These are phyloP conservation scores for Calonectria pseudoturangicola DNA, from an alignment of 2,329 filamentous ascomycete species.

Conservation along the genomic window DNA sequence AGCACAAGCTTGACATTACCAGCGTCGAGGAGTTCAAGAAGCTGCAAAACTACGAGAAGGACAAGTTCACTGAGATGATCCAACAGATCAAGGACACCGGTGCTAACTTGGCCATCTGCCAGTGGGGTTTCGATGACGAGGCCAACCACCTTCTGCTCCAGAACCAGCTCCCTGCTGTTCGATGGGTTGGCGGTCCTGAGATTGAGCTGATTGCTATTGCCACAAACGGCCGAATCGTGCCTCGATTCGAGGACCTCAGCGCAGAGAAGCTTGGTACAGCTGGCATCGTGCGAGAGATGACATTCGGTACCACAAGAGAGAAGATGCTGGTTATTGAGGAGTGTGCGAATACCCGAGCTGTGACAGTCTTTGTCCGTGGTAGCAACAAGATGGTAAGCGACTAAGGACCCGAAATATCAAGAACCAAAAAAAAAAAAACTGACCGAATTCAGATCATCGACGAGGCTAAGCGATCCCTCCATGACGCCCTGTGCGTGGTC, in stretches of 20 bases:
- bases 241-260: constrained; percentile 95
- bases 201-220: constrained; percentile 99
- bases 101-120: constrained; percentile 97
- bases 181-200: constrained; percentile 98
- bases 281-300: constrained; percentile 94
- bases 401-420: neutral
- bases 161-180: constrained; percentile 94
- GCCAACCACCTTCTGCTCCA: constrained; percentile 98
- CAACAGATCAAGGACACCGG: constrained; percentile 98
- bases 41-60: constrained; percentile 94
- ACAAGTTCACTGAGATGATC: constrained; percentile 99
- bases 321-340: constrained; percentile 99
- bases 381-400: constrained; percentile 97
- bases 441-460: constrained; percentile 86
- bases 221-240: constrained; percentile 97
- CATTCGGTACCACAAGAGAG: constrained; percentile 96
- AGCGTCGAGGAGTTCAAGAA: constrained; percentile 99
- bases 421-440: constrained; percentile 32
- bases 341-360: constrained; percentile 96
- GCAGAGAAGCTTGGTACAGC: constrained; percentile 93
- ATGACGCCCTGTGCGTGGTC: constrained; percentile 98
- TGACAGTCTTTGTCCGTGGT: constrained; percentile 96
- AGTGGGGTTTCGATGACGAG: constrained; percentile 99
- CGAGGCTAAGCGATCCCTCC: constrained; percentile 96
- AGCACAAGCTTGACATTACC: constrained; percentile 99